Conservation (phyloP, 2,329 filamentous ascomycete species). For the Ceratocystis harringtonii region DNA sequence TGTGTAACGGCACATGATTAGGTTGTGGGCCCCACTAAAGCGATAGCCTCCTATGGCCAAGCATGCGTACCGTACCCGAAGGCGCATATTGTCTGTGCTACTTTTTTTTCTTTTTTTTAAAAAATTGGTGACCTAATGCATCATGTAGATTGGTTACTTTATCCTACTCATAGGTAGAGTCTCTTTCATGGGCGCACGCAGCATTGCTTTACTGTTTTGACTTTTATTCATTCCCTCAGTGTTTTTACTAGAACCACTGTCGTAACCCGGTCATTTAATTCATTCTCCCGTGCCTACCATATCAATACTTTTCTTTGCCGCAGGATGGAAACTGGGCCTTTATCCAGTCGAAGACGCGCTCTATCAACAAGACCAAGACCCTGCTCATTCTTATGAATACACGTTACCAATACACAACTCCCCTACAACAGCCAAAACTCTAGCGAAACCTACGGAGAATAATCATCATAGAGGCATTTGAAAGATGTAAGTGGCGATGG, state of each 20-base stretch:
- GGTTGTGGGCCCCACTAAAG: neutral
- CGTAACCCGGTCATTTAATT: conserved; percentile 13
- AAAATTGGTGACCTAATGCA: neutral
- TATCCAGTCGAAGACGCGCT: neutral
- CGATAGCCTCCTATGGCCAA: neutral
- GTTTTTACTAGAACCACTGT: neutral
- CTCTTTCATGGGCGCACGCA: neutral
- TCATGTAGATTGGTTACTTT: neutral
- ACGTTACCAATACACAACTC: neutral
- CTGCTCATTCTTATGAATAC: neutral
- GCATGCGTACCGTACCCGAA: neutral
- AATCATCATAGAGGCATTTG: neutral
- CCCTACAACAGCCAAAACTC: neutral
- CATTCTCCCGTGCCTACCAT: neutral
- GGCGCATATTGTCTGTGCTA: no score
- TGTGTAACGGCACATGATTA: neutral
- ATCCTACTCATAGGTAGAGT: neutral
- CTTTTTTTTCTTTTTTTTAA: no score
- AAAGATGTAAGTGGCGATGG: neutral
- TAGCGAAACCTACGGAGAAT: neutral
- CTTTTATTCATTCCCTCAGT: conserved; percentile 12
- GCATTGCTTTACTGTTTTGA: neutral
- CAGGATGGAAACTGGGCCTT: neutral
- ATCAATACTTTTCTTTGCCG: conserved; percentile 7
- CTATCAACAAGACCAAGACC: neutral